Conservation (phyloP, 345 rosid genomes). For the Trapa incisa region DNA sequence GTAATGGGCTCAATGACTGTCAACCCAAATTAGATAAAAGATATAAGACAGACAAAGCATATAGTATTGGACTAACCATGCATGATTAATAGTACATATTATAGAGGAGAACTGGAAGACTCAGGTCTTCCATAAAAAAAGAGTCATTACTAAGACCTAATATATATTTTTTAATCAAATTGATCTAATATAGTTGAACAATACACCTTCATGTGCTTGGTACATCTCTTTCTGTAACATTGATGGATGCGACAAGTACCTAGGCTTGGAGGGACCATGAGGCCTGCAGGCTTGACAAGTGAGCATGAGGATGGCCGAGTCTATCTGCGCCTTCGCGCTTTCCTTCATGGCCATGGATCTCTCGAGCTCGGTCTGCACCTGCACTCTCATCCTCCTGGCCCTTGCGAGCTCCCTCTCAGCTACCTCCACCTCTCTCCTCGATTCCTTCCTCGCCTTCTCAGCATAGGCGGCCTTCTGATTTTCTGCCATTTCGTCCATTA, state of each 20-base stretch:
- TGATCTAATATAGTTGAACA: too few species aligned
- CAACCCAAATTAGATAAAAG: too few species aligned
- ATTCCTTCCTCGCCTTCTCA: slow-evolving; percentile 51
- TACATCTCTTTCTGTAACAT: slow-evolving; percentile 29
- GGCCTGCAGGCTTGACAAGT: slow-evolving; percentile 72
- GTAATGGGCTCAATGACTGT: not conserved
- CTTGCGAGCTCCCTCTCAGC: slow-evolving; percentile 70
- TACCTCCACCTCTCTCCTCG: slow-evolving; percentile 54
- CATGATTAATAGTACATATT: too few species aligned
- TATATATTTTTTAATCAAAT: not conserved
- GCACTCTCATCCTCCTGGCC: slow-evolving; percentile 65
- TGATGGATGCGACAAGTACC: not conserved
- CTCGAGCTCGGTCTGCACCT: slow-evolving; percentile 63
- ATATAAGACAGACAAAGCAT: too few species aligned
- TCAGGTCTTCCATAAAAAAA: too few species aligned
- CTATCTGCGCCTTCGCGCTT: slow-evolving; percentile 50
- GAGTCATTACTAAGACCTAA: too few species aligned
- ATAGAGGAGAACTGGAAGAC: too few species aligned
- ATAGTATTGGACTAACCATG: too few species aligned
- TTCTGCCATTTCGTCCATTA: slow-evolving; percentile 35
- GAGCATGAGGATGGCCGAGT: slow-evolving; percentile 47
- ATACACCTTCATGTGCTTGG: not conserved
- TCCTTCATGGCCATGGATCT: slow-evolving; percentile 51
- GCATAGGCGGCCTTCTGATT: slow-evolving; percentile 33
- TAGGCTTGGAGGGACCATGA: slow-evolving; percentile 29